phyloP scores from a whole-genome alignment of 768 basidiomycete species.

The Psilocybe tampanensis region DNA sequence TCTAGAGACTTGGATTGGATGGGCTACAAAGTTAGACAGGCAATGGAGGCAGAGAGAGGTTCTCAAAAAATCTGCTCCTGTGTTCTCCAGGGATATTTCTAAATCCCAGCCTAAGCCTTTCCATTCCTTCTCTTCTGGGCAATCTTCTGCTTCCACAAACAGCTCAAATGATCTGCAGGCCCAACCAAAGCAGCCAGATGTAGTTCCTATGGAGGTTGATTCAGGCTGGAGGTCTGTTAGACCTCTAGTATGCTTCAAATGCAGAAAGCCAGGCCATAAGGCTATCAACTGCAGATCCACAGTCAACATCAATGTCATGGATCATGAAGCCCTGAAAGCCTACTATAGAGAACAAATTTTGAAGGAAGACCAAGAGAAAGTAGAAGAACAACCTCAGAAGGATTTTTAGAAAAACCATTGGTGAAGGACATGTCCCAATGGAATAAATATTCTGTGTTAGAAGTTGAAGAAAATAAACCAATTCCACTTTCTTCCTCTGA shows the following conservation, averaged over 20 bases:
- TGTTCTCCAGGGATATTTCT: background rate
- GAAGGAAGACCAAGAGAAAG: background rate
- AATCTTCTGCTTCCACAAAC: background rate
- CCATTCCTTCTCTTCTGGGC: background rate
- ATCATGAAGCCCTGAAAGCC: slow-evolving; percentile 3
- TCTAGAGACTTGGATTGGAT: background rate
- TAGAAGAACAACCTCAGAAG: slow-evolving; percentile 1
- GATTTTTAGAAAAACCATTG: slow-evolving; percentile 9
- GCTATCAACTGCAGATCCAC: slow-evolving; percentile 1
- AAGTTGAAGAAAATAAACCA: slow-evolving; percentile 1
- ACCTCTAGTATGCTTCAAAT: slow-evolving; percentile 5
- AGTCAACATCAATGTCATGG: slow-evolving; percentile 1
- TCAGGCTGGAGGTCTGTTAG: background rate
- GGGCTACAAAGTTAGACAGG: background rate
- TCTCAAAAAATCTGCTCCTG: background rate
- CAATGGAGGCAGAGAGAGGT: background rate
- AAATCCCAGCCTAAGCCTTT: background rate
- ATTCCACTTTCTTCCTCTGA: background rate
- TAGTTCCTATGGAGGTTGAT: slow-evolving; percentile 10
- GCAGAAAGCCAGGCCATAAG: slow-evolving; percentile 8
- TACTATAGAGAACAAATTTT: background rate
- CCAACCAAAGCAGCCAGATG: background rate
- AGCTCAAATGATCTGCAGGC: background rate
- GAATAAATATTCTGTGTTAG: slow-evolving; percentile 5
- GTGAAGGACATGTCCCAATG: slow-evolving; percentile 12